Conservation (phyloP, 2,329 filamentous ascomycete genomes). For the Aplosporella prunicola region DNA sequence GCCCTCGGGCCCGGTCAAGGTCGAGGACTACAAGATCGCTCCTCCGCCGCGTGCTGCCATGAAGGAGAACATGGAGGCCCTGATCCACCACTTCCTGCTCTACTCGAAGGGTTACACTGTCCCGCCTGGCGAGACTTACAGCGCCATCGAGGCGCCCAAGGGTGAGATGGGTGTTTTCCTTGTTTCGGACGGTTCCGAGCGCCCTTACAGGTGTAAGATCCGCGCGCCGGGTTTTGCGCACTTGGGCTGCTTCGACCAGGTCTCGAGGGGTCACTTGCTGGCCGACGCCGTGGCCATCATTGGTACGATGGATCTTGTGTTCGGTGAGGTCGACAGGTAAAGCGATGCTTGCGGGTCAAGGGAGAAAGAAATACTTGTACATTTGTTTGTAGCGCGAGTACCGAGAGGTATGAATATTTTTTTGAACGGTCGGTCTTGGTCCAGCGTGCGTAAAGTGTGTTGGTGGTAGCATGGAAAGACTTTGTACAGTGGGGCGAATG, state of each 20-base stretch:
- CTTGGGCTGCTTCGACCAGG: conserved; percentile 85
- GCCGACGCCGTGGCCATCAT: conserved; percentile 97
- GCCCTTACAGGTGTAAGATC: conserved; percentile 96
- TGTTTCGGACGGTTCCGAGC: conserved; percentile 90
- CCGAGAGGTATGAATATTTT: conserved; percentile 4
- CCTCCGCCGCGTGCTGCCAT: conserved; percentile 93
- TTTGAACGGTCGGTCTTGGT: too few species aligned
- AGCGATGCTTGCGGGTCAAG: background rate
- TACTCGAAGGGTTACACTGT: conserved; percentile 98
- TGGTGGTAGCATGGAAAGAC: too few species aligned
- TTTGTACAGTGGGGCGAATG: too few species aligned
- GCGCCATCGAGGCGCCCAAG: conserved; percentile 97
- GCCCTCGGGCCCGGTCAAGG: conserved; percentile 84
- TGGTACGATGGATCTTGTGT: conserved; percentile 39
- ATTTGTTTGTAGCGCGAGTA: conserved; percentile 9
- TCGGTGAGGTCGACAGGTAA: conserved; percentile 17
- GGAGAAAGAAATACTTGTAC: conserved; percentile 8
- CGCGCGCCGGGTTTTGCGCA: conserved; percentile 95
- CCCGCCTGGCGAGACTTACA: conserved; percentile 95
- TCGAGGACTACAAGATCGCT: conserved; percentile 97
- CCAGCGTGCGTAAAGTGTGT: too few species aligned
- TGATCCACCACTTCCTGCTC: conserved; percentile 97
- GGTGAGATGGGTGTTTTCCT: conserved; percentile 98
- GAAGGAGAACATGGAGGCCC: conserved; percentile 99
- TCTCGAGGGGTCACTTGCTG: conserved; percentile 82